Evolutionary conservation across 2,329 filamentous ascomycete genomes (phyloP).

Genomic region (Aspergillus sp.): DNA sequence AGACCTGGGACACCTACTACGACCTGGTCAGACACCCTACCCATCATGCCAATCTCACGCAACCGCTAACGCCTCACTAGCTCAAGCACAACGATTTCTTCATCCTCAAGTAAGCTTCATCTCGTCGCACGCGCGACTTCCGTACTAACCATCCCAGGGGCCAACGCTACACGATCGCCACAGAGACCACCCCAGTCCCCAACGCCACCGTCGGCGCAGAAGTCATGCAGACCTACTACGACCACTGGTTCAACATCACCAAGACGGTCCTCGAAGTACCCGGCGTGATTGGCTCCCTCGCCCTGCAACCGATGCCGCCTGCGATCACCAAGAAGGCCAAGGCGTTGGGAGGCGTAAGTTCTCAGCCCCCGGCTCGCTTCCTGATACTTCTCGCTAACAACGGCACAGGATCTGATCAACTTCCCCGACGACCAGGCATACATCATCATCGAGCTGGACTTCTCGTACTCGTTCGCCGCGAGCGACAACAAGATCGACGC

Average conservation of each 20-base stretch:
- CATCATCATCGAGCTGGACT: slow-evolving; percentile 47
- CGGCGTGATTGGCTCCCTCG: slow-evolving; percentile 31
- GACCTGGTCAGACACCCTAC: slow-evolving; percentile 41
- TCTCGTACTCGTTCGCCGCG: slow-evolving; percentile 36
- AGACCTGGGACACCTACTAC: slow-evolving; percentile 47
- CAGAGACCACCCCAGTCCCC: slow-evolving; percentile 38
- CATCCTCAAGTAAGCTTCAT: slow-evolving; percentile 18
- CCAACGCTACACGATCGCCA: slow-evolving; percentile 41
- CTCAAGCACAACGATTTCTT: slow-evolving; percentile 43
- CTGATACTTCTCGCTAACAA: not conserved
- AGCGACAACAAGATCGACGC: slow-evolving; percentile 38
- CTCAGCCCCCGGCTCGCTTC: slow-evolving; percentile 13
- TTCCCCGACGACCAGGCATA: slow-evolving; percentile 40
- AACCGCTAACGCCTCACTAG: slow-evolving; percentile 8
- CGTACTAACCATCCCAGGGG: slow-evolving; percentile 21
- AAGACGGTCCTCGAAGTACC: slow-evolving; percentile 25
- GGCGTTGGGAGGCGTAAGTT: slow-evolving; percentile 35
- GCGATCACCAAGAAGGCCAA: slow-evolving; percentile 33
- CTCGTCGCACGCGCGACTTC: not conserved
- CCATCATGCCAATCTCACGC: slow-evolving; percentile 3
- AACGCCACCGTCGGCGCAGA: slow-evolving; percentile 25
- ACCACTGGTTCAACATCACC: slow-evolving; percentile 32
- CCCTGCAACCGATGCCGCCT: slow-evolving; percentile 37
- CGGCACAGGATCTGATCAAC: slow-evolving; percentile 36
- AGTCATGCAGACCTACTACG: slow-evolving; percentile 30